phyloP scores from a whole-genome alignment of 169 alveolate genomes.

The Plasmodium inui region DNA sequence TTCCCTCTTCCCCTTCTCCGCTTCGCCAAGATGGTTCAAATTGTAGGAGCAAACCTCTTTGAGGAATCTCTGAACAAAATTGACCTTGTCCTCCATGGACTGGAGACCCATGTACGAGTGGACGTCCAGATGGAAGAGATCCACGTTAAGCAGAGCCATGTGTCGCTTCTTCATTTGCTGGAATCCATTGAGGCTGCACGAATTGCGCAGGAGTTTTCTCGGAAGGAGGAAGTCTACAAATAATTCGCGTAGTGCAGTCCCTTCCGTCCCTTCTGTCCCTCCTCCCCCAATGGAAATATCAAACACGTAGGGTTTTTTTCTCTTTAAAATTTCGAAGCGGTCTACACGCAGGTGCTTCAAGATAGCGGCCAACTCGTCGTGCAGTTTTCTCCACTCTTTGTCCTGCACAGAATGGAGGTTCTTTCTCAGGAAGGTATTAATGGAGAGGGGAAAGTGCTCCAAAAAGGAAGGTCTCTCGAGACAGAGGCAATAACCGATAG shows the following conservation, averaged over 20 bases:
- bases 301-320: constrained; percentile 49
- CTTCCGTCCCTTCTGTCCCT: background rate
- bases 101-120: constrained; percentile 7
- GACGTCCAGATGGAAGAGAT: constrained; percentile 21
- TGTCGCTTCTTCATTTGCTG: constrained; percentile 54
- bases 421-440: constrained; percentile 12
- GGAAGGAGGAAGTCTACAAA: constrained; percentile 25
- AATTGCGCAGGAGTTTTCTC: constrained; percentile 2
- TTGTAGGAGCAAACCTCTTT: constrained; percentile 3
- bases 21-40: constrained; percentile 12
- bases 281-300: constrained; percentile 30
- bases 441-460: constrained; percentile 27
- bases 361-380: constrained; percentile 35
- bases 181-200: constrained; percentile 28
- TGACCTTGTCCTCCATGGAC: constrained; percentile 11
- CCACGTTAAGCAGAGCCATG: constrained; percentile 18
- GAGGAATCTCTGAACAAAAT: constrained; percentile 19
- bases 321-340: constrained; percentile 39
- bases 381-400: background rate
- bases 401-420: constrained; percentile 23
- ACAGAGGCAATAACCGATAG: constrained; percentile 34
- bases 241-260: too few species aligned
- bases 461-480: constrained; percentile 25
- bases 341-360: constrained; percentile 23
- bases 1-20: background rate